phyloP scores from a whole-genome alignment of 257 asterid genomes.

The Solanum medicagineum region DNA sequence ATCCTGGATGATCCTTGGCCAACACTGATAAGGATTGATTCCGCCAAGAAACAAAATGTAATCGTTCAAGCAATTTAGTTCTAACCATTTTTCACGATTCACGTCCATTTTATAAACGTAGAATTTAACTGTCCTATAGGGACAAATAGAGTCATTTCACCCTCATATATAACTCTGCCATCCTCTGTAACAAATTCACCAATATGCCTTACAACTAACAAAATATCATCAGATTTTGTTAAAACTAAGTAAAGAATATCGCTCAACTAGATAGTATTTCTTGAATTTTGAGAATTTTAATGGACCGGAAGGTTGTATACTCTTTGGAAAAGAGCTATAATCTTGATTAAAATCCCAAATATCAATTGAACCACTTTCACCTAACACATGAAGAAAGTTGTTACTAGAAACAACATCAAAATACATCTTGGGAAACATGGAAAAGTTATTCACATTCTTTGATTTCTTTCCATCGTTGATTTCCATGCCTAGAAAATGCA shows the following conservation, averaged over 20 bases:
- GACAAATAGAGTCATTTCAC: constrained; percentile 7
- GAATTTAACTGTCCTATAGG: constrained; percentile 12
- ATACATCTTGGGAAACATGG: background rate
- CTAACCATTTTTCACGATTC: background rate
- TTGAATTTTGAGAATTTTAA: background rate
- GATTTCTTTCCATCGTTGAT: background rate
- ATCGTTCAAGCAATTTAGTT: constrained; percentile 1
- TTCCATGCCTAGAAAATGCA: background rate
- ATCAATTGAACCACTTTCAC: background rate
- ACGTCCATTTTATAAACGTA: constrained; percentile 8
- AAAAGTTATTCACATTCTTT: background rate
- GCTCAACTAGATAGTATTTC: background rate
- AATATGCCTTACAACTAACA: constrained; percentile 13
- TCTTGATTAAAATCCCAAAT: constrained; percentile 7
- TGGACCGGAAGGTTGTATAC: background rate
- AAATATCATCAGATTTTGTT: background rate
- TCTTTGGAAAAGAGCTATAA: background rate
- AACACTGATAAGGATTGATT: constrained; percentile 15
- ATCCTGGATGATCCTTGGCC: background rate
- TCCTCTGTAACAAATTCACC: constrained; percentile 18
- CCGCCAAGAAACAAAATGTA: constrained; percentile 21
- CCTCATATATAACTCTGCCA: constrained; percentile 8
- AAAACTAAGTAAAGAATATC: constrained; percentile 10
- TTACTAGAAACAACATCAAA: too few relatives aligned
- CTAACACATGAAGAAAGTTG: background rate